Evolutionary conservation across 805 yeast species (phyloP), one percentile per base, ranked within the genome.

Genomic region (Saturnispora dispora): DNA sequence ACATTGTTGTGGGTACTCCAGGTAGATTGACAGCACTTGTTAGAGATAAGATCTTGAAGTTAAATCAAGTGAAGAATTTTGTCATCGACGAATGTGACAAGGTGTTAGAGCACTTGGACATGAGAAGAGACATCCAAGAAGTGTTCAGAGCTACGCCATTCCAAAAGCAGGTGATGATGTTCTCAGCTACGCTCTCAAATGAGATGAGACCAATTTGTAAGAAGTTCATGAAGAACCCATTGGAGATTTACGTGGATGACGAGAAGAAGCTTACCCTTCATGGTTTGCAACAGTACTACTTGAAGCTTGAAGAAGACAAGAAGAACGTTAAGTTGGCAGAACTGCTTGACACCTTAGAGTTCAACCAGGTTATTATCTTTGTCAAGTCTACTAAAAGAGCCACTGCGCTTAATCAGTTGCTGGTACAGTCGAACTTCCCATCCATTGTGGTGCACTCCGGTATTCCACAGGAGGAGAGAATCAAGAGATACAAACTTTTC

Each of bases 111-210:
- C 62, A 60, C 57, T 58, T 67, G 63, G 95, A 85, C 63, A 91
- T 91, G 99, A 87, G 99, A 78, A 84, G 96, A 70, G 99, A 91
- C 67, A 96, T 91, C 53, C 99, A 91, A 77, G 98, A 91, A 68
- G 86, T 93, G 58, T 91, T 93, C 82, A 84, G 96, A 71, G 87
- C 87, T 55, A 91, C 99, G 48, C 99, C 99, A 59, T 95, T 87
- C 72, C 96, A 91, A 70, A 91, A 91, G 73, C 99, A 91, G 76
- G 98, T 93, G 52, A 90, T 93, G 98, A 91, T 91, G 96, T 91
- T 91, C 72, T 86, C 96, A 55, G 99, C 99, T 59, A 91, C 99
- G 52, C 78, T 91, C 62, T 82, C 96, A 46, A 87, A 81, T 67
- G 98, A 91, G 67, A 88, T 91, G 64, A 86, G 96, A 71, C 96